These are phyloP conservation scores for Heterobasidion occidentale DNA, from an alignment of 1,284 basidiomycete genomes.

Conservation along the genomic window DNA sequence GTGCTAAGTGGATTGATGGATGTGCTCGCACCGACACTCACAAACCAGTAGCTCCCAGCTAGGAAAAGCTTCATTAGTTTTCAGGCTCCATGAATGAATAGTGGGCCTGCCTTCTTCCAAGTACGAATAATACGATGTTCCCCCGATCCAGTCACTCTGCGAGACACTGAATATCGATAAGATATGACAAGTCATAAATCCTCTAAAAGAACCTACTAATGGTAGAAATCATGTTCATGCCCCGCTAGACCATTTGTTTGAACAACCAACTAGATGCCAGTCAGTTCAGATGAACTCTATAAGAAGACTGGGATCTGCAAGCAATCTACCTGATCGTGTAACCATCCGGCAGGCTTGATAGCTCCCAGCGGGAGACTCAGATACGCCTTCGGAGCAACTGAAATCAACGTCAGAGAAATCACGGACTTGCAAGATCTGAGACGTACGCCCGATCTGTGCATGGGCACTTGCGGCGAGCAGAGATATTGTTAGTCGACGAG, in stretches of 20 bases:
- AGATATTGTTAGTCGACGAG: not conserved
- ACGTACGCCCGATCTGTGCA: constrained; percentile 3
- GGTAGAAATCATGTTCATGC: constrained; percentile 48
- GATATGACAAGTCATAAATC: not conserved
- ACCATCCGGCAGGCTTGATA: constrained; percentile 43
- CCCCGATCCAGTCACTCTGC: constrained; percentile 47
- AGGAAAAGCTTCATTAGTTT: not conserved
- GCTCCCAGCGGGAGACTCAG: constrained; percentile 38
- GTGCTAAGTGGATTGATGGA: not conserved
- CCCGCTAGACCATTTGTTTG: constrained; percentile 48
- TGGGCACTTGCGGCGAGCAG: not conserved
- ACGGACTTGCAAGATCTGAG: not conserved
- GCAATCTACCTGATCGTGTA: constrained; percentile 37
- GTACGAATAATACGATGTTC: constrained; percentile 40
- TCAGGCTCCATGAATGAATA: not conserved
- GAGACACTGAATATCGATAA: constrained; percentile 28
- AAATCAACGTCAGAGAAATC: not conserved
- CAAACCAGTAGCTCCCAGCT: constrained; percentile 59
- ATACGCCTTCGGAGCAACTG: constrained; percentile 46
- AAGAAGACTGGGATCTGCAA: not conserved
- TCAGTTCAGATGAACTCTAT: not conserved
- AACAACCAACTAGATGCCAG: constrained; percentile 31
- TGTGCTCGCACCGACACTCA: constrained; percentile 19
- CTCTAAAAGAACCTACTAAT: constrained; percentile 29
- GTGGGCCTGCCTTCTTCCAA: constrained; percentile 41